These are phyloP conservation scores for Nannochloris sp. DNA, from an alignment of 139 green algal species.

Conservation along the genomic window DNA sequence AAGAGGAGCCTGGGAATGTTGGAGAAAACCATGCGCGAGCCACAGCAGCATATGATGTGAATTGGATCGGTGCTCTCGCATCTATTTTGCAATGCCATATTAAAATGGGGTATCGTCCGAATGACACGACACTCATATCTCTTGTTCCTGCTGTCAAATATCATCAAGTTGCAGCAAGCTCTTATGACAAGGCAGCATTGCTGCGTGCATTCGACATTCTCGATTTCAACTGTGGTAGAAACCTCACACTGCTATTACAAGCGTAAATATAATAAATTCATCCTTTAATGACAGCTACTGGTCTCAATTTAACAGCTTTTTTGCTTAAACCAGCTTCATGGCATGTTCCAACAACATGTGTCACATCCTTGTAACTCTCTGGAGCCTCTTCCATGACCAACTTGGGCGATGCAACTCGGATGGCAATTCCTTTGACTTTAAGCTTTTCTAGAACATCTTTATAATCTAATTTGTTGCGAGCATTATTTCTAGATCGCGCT, in stretches of 20 bases:
- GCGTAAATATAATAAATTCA: slow-evolving; percentile 29
- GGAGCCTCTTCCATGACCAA: slow-evolving; percentile 84
- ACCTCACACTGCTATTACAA: not conserved
- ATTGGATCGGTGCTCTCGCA: not conserved
- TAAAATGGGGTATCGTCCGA: not conserved
- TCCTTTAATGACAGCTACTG: slow-evolving; percentile 82
- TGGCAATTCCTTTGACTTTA: slow-evolving; percentile 70
- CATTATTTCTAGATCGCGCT: slow-evolving; percentile 56
- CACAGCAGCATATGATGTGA: not conserved
- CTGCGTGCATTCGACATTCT: too few relatives aligned
- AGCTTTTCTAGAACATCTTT: slow-evolving; percentile 67
- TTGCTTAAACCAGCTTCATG: slow-evolving; percentile 70
- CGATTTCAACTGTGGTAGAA: too few relatives aligned
- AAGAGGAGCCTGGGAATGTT: not conserved
- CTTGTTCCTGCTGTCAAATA: not conserved
- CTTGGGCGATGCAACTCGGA: slow-evolving; percentile 64
- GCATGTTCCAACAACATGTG: slow-evolving; percentile 79
- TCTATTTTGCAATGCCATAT: not conserved
- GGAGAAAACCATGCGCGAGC: not conserved
- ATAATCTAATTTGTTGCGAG: slow-evolving; percentile 67
- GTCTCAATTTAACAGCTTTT: slow-evolving; percentile 71
- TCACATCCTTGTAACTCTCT: slow-evolving; percentile 85
- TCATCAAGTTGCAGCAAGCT: not conserved
- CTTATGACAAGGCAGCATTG: too few relatives aligned
- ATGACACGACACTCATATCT: not conserved